A percentile compares a stretch with the other conserved stretches of the same genome.
Conservation (phyloP, 1,284 basidiomycete genomes). For the Ceratobasidium sp. region DNA sequence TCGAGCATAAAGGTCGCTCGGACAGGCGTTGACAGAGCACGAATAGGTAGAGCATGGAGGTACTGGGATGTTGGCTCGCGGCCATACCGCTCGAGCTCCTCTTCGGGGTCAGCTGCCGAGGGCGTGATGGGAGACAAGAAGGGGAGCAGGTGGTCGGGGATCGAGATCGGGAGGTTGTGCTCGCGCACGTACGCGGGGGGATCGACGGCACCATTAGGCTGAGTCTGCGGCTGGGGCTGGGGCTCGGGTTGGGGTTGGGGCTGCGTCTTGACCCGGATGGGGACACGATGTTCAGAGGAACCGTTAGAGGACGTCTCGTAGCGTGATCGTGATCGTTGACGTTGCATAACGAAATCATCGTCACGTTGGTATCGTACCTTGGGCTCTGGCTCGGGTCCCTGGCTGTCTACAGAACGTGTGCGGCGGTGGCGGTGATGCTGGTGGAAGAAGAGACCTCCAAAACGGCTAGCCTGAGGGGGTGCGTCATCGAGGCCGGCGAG, state of each 20-base stretch:
- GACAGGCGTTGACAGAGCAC: neutral
- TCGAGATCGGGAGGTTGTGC: neutral
- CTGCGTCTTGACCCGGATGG: conserved; percentile 1
- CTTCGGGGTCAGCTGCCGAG: neutral
- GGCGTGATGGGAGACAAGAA: conserved; percentile 23
- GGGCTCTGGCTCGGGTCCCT: conserved; percentile 1
- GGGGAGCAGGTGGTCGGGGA: conserved; percentile 24
- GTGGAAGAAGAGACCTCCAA: conserved; percentile 4
- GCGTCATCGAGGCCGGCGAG: conserved; percentile 14
- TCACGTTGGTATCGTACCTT: neutral
- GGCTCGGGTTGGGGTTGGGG: neutral
- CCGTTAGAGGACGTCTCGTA: neutral
- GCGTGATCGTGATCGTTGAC: neutral
- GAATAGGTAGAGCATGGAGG: conserved; percentile 2
- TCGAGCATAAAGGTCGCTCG: neutral
- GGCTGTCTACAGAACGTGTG: neutral
- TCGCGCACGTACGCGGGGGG: conserved; percentile 5
- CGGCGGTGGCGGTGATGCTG: conserved; percentile 5
- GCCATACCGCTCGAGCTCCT: neutral
- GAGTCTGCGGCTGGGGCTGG: too few species aligned
- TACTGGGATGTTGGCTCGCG: neutral
- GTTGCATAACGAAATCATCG: neutral
- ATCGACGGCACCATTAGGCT: neutral
- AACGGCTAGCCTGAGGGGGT: neutral
- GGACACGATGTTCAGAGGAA: conserved; percentile 4